These are phyloP conservation scores for Mycena rebaudengoi DNA, from an alignment of 768 basidiomycete genomes.

Conservation along the genomic window DNA sequence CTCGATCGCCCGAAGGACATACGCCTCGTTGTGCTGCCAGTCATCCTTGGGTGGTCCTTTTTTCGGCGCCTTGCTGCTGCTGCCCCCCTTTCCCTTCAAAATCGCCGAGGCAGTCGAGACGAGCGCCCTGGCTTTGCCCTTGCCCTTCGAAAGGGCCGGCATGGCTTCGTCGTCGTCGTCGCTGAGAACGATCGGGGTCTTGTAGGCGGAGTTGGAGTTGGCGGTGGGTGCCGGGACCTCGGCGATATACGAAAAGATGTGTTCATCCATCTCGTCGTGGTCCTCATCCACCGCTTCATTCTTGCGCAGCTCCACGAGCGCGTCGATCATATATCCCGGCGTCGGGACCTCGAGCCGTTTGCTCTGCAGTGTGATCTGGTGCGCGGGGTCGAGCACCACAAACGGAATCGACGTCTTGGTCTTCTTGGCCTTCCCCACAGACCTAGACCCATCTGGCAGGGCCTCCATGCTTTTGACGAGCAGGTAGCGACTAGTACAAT, in stretches of 20 bases:
- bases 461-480: conserved; percentile 48
- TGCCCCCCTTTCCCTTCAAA: background rate
- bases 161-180: conserved; percentile 35
- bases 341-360: conserved; percentile 62
- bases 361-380: conserved; percentile 50
- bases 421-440: conserved; percentile 18
- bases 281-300: conserved; percentile 52
- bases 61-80: conserved; percentile 9
- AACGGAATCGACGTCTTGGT: conserved; percentile 41
- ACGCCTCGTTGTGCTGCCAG: conserved; percentile 63
- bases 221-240: no score
- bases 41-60: conserved; percentile 47
- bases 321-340: conserved; percentile 61
- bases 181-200: conserved; percentile 30
- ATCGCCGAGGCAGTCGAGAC: no score
- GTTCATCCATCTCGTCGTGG: conserved; percentile 59
- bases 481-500: conserved; percentile 62
- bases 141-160: conserved; percentile 24
- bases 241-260: conserved; percentile 50
- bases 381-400: conserved; percentile 58
- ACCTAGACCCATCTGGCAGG: background rate
- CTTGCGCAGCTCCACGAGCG: conserved; percentile 51
- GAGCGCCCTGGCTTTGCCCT: no score
- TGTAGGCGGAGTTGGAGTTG: no score
- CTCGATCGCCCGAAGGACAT: conserved; percentile 53